phyloP scores from a whole-genome alignment of 257 asterid genomes.

The Solanum sitiens region DNA sequence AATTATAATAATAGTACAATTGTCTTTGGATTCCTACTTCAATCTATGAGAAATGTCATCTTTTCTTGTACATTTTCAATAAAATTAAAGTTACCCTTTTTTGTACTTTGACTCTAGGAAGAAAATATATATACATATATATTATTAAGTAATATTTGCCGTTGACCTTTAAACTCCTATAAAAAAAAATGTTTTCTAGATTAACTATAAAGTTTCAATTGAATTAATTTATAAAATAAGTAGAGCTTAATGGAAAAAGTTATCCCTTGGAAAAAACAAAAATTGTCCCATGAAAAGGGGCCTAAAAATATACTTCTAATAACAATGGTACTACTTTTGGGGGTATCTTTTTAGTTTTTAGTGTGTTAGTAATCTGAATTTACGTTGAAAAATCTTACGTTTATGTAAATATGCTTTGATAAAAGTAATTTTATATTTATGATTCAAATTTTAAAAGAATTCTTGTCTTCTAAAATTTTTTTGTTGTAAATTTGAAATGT shows the following conservation, averaged over 20 bases:
- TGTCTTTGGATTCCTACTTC: not conserved
- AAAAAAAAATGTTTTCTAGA: not conserved
- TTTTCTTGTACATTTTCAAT: not conserved
- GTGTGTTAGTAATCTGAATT: not conserved
- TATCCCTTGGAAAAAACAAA: not conserved
- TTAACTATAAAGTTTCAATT: not conserved
- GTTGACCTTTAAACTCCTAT: not conserved
- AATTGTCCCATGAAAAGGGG: not conserved
- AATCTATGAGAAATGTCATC: not conserved
- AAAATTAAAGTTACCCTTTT: not conserved
- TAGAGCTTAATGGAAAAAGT: not conserved
- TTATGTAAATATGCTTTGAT: not conserved
- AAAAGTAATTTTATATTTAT: not conserved
- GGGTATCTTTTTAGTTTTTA: too few species aligned
- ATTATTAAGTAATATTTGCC: not conserved
- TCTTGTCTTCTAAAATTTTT: not conserved
- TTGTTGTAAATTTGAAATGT: too few species aligned
- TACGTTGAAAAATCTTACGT: rapidly evolving
- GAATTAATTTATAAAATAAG: not conserved
- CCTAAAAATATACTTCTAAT: not conserved
- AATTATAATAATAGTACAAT: not conserved
- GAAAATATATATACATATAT: not conserved
- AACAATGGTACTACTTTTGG: not conserved
- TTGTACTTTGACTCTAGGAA: not conserved
- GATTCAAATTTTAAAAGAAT: not conserved